phyloP scores from a whole-genome alignment of 176 grass and related monocot species.

The Hyparrhenia diplandra region DNA sequence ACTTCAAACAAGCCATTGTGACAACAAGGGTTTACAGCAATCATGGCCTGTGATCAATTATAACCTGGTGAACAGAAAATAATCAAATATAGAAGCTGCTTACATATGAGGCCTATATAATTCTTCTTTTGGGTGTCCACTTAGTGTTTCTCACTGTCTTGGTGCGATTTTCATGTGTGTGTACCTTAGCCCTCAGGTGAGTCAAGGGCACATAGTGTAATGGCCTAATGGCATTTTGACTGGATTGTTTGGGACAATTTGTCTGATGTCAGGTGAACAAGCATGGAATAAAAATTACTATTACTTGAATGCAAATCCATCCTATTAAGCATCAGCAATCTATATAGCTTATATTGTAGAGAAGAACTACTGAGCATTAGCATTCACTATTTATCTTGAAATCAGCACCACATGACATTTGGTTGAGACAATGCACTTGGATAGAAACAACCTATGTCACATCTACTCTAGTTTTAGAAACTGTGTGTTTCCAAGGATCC shows the following conservation, averaged over 20 bases:
- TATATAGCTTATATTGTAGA: background rate
- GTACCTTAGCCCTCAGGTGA: background rate
- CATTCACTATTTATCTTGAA: background rate
- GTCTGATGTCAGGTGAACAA: background rate
- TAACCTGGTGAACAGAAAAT: no score
- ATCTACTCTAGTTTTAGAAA: background rate
- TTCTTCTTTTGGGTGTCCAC: background rate
- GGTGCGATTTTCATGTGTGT: background rate
- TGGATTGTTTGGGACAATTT: background rate
- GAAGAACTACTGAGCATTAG: background rate
- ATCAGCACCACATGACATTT: background rate
- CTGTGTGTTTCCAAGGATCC: constrained; percentile 11
- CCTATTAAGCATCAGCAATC: background rate
- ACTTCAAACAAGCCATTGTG: background rate
- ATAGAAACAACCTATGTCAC: background rate
- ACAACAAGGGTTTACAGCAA: background rate
- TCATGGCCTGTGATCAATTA: background rate
- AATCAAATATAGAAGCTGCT: background rate
- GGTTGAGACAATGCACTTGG: background rate
- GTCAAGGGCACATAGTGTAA: background rate
- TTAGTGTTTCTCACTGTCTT: background rate
- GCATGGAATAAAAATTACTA: background rate
- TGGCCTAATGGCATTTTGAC: background rate
- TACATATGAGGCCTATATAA: background rate
- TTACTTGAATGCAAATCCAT: background rate